phyloP scores from a whole-genome alignment of 2,329 filamentous ascomycete species.

The Fusarium pilosicola region DNA sequence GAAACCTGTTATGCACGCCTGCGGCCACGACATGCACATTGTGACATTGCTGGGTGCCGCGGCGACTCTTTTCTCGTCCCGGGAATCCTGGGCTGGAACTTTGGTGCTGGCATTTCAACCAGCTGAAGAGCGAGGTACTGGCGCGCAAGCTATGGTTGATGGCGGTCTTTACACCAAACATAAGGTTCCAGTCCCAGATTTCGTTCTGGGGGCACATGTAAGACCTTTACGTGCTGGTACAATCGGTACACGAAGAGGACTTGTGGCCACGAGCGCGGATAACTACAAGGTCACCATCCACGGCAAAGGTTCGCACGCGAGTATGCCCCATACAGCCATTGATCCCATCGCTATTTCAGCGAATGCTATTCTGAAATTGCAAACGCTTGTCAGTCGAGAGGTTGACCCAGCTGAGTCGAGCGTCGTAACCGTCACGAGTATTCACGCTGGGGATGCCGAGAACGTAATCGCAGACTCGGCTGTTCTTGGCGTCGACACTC shows the following conservation, averaged over 20 bases:
- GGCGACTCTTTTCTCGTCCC: slow-evolving; percentile 56
- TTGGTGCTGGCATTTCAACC: slow-evolving; percentile 74
- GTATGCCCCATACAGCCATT: slow-evolving; percentile 15
- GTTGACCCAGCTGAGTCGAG: slow-evolving; percentile 50
- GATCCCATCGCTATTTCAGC: slow-evolving; percentile 20
- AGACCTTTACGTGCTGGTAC: slow-evolving; percentile 46
- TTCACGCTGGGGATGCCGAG: slow-evolving; percentile 54
- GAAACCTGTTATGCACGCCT: slow-evolving; percentile 73
- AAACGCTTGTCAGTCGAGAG: slow-evolving; percentile 47
- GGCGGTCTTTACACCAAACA: slow-evolving; percentile 48
- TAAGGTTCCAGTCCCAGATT: slow-evolving; percentile 46
- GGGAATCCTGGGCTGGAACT: slow-evolving; percentile 68
- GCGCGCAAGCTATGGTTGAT: slow-evolving; percentile 59
- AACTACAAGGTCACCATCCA: slow-evolving; percentile 44
- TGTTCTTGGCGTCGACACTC: slow-evolving; percentile 54
- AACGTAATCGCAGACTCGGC: slow-evolving; percentile 58
- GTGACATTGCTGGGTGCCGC: slow-evolving; percentile 66
- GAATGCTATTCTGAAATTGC: slow-evolving; percentile 29
- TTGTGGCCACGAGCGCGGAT: slow-evolving; percentile 43
- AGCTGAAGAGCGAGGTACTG: slow-evolving; percentile 70
- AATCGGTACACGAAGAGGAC: slow-evolving; percentile 40
- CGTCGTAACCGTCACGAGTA: slow-evolving; percentile 56
- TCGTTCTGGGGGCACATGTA: slow-evolving; percentile 52
- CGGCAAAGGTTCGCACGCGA: slow-evolving; percentile 48
- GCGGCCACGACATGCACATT: slow-evolving; percentile 75